Evolutionary conservation across 805 yeast species (phyloP), one percentile per base, ranked within the genome.

Genomic region (Ogataea sp.): DNA sequence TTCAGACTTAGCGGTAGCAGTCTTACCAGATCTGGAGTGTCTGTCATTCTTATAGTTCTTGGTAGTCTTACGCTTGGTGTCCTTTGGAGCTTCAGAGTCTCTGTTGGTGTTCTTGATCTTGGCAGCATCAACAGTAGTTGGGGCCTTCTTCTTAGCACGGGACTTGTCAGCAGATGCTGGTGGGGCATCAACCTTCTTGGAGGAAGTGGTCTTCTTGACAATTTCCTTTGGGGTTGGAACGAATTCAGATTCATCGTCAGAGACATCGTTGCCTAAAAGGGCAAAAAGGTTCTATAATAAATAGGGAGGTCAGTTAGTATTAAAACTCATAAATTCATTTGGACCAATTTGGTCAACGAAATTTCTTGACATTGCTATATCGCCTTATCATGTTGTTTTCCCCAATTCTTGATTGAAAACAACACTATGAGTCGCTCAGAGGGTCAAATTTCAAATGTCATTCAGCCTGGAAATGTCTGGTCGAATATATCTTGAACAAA

Each of bases 61-160:
- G 60, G 71, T 67, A 55, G 75, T 61, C 35, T 52, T 55, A 48
- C 63, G 55, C 28, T 42, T 39, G 56, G 75, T 75, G 52, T 70
- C 47, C 44, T 77, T 76, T 52, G 74, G 75, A 43, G 75, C 69
- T 52, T 76, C 78, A 47, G 67, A 69, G 36, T 70, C 59, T 52
- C 76, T 74, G 75, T 93, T 93, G 64, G 81, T 78, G 60, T 66
- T 60, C 71, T 76, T 80, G 74, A 69, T 78, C 65, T 70, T 80
- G 64, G 80, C 67, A 47, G 87, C 95, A 59, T 87, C 95, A 73
- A 86, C 88, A n/a, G n/a, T n/a, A n/a, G n/a, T n/a, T n/a, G n/a
- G n/a, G n/a, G n/a, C n/a, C n/a, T 68, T 70, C 65, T 81, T 78
- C 67, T 75, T 81, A 51, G 94, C 87, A 65, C 71, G 80, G 53